Base-by-base conservation (phyloP, 1,284 basidiomycete species). In the Moniliophthora roreri region DNA sequence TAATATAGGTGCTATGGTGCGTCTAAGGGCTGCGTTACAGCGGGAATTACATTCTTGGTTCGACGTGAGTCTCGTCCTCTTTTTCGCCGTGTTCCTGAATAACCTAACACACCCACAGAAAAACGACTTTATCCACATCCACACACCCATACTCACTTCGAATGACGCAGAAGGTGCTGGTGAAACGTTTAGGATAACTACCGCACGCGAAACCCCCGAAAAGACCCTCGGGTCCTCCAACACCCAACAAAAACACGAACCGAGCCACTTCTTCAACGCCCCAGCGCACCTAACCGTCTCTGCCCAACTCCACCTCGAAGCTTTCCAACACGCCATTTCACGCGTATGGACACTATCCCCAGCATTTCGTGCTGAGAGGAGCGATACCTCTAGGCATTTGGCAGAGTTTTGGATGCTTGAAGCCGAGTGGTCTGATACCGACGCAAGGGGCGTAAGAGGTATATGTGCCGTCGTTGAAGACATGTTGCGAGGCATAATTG, bases 321-420 rank as follows among this genome's bases (percentile, higher is more conserved):
- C 93, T 1, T 77, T 95, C 46, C 83, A 91, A 2, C 79, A 84
- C 7, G 82, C 92, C 0, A 71, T 97, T 13, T 81, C 86, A 0
- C 82, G 95, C 24, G 90, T 93, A 0, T 99, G 95, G 75, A 95
- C 94, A 0, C 80, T 98, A 20, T 88, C 90, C 0, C 95, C 96
- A 0, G 87, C 87, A 54, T 99, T 99, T 71, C 87, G 96, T 18
- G 96, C 96, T 16, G 96, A 99, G 64, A 84, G 85, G 6, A 91
- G 87, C 3, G 81, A 89, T 61, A 98, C 96, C 1, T 85, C 84
- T 47, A 80, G 96, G n/a, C 96, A 99, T 69, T 80, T 99, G 6
- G 85, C 93, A 46, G 97, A 99, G 67, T 99, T 99, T 69, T 97
- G 93, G 91, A 99, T 99, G 96, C 81, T 97, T 53, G 96, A 99